Evolutionary conservation across 192 early-diverging fungal species (phyloP).

Genomic region (Pilobolus umbonatus): DNA sequence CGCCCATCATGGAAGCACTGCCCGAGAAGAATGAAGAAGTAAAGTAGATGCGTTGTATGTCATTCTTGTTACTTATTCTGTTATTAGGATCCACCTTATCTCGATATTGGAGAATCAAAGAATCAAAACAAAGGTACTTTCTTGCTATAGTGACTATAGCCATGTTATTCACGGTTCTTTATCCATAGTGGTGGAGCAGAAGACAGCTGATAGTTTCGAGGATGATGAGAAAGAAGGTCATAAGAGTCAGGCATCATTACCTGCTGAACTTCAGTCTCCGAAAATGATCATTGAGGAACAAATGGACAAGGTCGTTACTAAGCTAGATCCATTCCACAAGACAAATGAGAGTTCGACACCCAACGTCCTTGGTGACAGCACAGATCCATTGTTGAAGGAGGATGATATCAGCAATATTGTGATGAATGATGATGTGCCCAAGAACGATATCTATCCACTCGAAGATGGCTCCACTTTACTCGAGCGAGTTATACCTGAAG

Average conservation of each 20-base stretch:
- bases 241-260: conserved; percentile 8
- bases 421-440: conserved; percentile 1
- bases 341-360: background rate
- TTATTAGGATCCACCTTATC: conserved; percentile 32
- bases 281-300: conserved; percentile 35
- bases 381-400: background rate
- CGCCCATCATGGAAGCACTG: conserved; percentile 70
- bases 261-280: conserved; percentile 30
- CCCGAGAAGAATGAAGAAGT: conserved; percentile 24
- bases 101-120: conserved; percentile 36
- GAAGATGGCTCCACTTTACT: conserved; percentile 34
- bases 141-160: background rate
- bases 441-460: conserved; percentile 19
- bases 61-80: background rate
- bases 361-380: background rate
- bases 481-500: conserved; percentile 27
- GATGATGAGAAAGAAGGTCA: conserved; percentile 29
- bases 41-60: background rate
- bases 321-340: conserved; percentile 16
- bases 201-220: conserved; percentile 14
- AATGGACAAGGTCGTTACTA: conserved; percentile 35
- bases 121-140: conserved; percentile 7
- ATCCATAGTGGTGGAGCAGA: background rate
- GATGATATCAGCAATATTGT: background rate
- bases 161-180: background rate